phyloP scores from a whole-genome alignment of 2,329 filamentous ascomycete genomes.

The Juglanconis juglandina region DNA sequence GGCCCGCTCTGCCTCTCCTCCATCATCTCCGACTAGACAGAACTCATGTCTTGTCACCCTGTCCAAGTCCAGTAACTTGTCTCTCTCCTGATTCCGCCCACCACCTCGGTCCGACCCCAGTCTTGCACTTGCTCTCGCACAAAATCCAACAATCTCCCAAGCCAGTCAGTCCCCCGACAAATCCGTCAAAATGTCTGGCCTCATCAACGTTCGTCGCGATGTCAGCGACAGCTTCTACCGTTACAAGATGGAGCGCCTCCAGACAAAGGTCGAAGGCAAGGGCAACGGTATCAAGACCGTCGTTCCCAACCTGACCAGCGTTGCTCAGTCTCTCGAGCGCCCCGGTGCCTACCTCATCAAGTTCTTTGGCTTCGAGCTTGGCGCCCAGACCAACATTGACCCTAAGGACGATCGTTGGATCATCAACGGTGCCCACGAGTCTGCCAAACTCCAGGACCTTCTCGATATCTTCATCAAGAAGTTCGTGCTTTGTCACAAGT shows the following conservation, averaged over 20 bases:
- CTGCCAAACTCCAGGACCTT: constrained; percentile 93
- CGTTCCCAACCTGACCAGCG: constrained; percentile 92
- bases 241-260: constrained; percentile 99
- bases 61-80: constrained; percentile 21
- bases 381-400: constrained; percentile 97
- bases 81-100: constrained; percentile 12
- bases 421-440: constrained; percentile 97
- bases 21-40: constrained; percentile 27
- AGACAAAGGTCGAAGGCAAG: constrained; percentile 99
- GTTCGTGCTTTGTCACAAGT: constrained; percentile 99
- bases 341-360: constrained; percentile 97
- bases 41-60: constrained; percentile 37
- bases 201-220: constrained; percentile 97
- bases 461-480: constrained; percentile 98
- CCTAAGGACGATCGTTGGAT: constrained; percentile 99
- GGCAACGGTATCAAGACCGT: constrained; percentile 99
- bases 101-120: constrained; percentile 22
- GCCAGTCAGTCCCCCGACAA: constrained; percentile 22
- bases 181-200: constrained; percentile 74
- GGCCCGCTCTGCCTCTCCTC: constrained; percentile 38
- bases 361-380: constrained; percentile 98
- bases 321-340: constrained; percentile 86
- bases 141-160: constrained; percentile 4
- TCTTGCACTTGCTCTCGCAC: constrained; percentile 5
- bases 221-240: constrained; percentile 98